phyloP scores from a whole-genome alignment of 2,329 filamentous ascomycete species.

The Trichoderma simmonsii region DNA sequence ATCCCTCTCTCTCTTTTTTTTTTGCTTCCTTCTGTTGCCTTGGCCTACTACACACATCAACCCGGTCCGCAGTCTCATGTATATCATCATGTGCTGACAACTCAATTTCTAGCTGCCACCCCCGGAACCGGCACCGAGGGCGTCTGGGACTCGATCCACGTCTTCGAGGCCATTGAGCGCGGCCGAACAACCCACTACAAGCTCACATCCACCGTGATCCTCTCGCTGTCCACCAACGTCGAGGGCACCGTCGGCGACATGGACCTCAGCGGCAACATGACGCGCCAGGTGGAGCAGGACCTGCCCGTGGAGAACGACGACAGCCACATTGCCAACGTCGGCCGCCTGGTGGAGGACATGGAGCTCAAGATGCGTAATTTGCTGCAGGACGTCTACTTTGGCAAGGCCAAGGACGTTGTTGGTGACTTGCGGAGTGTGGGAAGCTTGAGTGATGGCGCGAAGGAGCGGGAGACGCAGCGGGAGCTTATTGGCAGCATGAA shows the following conservation, averaged over 20 bases:
- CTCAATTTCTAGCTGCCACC: conserved; percentile 54
- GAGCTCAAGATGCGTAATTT: conserved; percentile 99
- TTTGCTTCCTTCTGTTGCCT: neutral
- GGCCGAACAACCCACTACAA: conserved; percentile 94
- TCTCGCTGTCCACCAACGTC: conserved; percentile 68
- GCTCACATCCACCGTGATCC: conserved; percentile 92
- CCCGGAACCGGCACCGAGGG: conserved; percentile 67
- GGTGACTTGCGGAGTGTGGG: conserved; percentile 87
- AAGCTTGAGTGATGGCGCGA: conserved; percentile 77
- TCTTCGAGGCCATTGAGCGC: conserved; percentile 93
- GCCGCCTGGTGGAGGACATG: conserved; percentile 95
- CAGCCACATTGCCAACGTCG: conserved; percentile 93
- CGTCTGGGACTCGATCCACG: conserved; percentile 97
- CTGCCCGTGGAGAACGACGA: conserved; percentile 85
- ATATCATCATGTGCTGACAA: neutral
- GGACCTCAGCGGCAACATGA: conserved; percentile 97
- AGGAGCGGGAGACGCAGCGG: conserved; percentile 78
- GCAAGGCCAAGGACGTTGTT: conserved; percentile 97
- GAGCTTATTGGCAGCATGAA: conserved; percentile 75
- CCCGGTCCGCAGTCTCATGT: neutral
- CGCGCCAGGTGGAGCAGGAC: conserved; percentile 90
- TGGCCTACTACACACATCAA: neutral
- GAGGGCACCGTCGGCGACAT: conserved; percentile 67
- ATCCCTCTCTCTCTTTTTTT: neutral
- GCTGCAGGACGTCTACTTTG: conserved; percentile 98